These are phyloP conservation scores for Amesomyces nigricolor DNA, from an alignment of 2,329 filamentous ascomycete genomes.

Conservation along the genomic window DNA sequence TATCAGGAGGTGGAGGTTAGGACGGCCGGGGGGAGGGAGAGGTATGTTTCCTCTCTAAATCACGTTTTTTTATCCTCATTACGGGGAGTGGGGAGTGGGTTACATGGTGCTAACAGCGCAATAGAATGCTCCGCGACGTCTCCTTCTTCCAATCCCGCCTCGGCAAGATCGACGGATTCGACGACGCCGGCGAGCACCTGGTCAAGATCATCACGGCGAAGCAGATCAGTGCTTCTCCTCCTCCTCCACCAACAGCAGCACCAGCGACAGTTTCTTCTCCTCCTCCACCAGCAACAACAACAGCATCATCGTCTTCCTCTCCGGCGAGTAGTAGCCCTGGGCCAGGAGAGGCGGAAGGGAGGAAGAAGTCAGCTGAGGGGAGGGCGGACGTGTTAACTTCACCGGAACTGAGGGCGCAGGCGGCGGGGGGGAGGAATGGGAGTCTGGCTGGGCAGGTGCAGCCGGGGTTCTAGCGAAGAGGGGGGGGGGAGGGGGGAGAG, in stretches of 20 bases:
- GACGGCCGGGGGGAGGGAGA: slow-evolving; percentile 62
- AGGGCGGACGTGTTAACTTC: not conserved
- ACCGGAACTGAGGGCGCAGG: no score
- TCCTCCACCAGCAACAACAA: not conserved
- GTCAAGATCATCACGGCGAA: slow-evolving; percentile 60
- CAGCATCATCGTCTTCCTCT: not conserved
- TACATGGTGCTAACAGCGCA: not conserved
- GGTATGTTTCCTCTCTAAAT: slow-evolving; percentile 45
- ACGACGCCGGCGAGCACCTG: slow-evolving; percentile 65
- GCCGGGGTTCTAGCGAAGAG: not conserved
- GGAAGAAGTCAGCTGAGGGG: not conserved
- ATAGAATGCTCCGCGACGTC: slow-evolving; percentile 70
- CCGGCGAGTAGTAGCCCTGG: not conserved
- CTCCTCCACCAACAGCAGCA: slow-evolving; percentile 2
- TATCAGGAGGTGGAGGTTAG: slow-evolving; percentile 60
- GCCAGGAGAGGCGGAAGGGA: not conserved
- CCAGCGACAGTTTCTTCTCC: not conserved
- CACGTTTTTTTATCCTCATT: slow-evolving; percentile 1
- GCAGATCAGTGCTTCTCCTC: slow-evolving; percentile 31
- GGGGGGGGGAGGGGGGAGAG: not conserved
- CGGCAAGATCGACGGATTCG: slow-evolving; percentile 72
- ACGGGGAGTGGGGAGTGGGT: no score
- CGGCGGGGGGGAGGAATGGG: no score
- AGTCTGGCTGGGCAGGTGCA: no score
- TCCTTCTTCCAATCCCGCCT: slow-evolving; percentile 67